Conservation (phyloP, 345 rosid species). For the Ailanthus altissimus region DNA sequence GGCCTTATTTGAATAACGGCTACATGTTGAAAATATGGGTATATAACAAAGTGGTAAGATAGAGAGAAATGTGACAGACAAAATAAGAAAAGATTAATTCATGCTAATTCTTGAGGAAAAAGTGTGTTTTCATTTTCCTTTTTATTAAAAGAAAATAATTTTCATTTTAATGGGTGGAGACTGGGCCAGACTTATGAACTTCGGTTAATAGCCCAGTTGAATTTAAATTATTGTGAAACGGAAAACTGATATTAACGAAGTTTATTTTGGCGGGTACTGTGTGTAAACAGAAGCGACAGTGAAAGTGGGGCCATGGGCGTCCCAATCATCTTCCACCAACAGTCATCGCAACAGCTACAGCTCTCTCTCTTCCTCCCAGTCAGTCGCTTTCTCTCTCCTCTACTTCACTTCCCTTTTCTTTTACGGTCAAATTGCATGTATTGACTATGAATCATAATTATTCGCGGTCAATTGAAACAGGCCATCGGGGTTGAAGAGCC, state of each 20-base stretch:
- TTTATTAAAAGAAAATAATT: not conserved
- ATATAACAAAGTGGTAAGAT: not conserved
- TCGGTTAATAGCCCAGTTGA: not conserved
- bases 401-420: not conserved
- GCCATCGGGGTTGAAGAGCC: slow-evolving; percentile 56
- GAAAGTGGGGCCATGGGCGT: slow-evolving; percentile 56
- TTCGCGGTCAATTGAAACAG: slow-evolving; percentile 41
- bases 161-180: not conserved
- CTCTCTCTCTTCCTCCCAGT: slow-evolving; percentile 75
- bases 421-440: not conserved
- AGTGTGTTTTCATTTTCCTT: not conserved
- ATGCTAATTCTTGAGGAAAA: not conserved
- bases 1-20: not conserved
- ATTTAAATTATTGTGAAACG: not conserved
- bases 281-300: slow-evolving; percentile 42
- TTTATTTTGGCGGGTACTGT: slow-evolving; percentile 20
- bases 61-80: not conserved
- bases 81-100: not conserved
- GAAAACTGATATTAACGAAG: slow-evolving; percentile 1
- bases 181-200: not conserved
- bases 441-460: slow-evolving; percentile 1
- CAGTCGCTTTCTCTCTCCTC: slow-evolving; percentile 34
- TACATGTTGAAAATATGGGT: not conserved
- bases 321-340: slow-evolving; percentile 59
- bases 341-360: slow-evolving; percentile 59